Evolutionary conservation across 768 basidiomycete genomes (phyloP), one percentile per base, ranked within the genome.

Genomic region (Leccinum subtestaceum): DNA sequence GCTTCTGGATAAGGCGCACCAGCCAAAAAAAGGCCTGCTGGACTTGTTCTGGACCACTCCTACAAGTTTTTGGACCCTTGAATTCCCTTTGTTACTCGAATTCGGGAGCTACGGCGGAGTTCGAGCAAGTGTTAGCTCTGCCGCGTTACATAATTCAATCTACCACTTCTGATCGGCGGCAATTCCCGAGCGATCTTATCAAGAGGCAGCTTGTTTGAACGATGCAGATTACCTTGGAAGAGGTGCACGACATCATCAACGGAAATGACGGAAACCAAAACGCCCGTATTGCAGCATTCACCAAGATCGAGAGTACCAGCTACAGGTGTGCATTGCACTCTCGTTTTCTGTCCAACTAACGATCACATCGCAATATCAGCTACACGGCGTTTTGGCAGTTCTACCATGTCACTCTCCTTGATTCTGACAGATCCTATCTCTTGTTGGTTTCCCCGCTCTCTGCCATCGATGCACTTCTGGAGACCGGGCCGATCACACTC

Each of bases 211-310:
- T 12, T 12, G 32, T 32, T 32, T 40, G 38, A 40, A 56, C 36
- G 27, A 65, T 63, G 58, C 58, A 55, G 23, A 53, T 75, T 55
- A 72, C 66, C 23, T 45, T 60, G 7, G 65, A 72, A 31, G 68
- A 77, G 54, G 73, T 63, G 4, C 68, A 68, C 43, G 67, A 65
- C 5, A 72, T 77, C 57, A 56, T 77, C 50, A 65, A 65, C 49
- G 56, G 63, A 49, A 63, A 65, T 10, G 67, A 72, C 17, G 65
- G 56, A 5, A 53, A 60, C 34, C 52, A 58, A 40, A 49, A 55
- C n/a, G 34, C 53, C 38, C 52, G 47, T 9, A 48, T 65, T 21
- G 55, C 61, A 21, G 58, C 71, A 10, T 48, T 73, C 57, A 53
- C 63, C 38, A 65, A 72, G 61, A 57, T 72, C 47, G 57, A 66